phyloP scores from a whole-genome alignment of 805 yeast genomes.

The Ogataea corticis region DNA sequence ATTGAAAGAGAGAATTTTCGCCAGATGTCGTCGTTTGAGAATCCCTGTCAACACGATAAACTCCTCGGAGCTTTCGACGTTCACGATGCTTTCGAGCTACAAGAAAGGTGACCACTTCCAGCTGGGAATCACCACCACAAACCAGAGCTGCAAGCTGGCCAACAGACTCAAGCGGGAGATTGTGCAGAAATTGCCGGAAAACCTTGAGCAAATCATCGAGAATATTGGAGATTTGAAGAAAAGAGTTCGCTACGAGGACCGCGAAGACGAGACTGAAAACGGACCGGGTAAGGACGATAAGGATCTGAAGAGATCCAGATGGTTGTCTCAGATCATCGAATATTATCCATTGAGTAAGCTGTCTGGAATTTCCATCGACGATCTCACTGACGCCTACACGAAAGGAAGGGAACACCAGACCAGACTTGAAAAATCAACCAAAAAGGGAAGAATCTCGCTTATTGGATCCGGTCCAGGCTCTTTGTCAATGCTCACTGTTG shows the following conservation, averaged over 20 bases:
- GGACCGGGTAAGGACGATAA: conserved; percentile 41
- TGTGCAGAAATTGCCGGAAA: conserved; percentile 60
- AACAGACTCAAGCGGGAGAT: conserved; percentile 76
- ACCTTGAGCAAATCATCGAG: conserved; percentile 67
- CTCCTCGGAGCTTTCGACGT: conserved; percentile 68
- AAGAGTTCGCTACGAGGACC: conserved; percentile 55
- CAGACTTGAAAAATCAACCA: neutral
- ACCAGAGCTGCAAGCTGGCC: conserved; percentile 88
- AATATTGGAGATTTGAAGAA: conserved; percentile 68
- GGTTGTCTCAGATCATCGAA: conserved; percentile 89
- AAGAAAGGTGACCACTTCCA: conserved; percentile 67
- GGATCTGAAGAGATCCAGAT: conserved; percentile 65
- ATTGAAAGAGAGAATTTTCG: conserved; percentile 43
- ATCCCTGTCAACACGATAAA: conserved; percentile 85
- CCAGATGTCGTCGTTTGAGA: conserved; percentile 57
- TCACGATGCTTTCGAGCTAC: conserved; percentile 72
- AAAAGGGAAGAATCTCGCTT: conserved; percentile 65
- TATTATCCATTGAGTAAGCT: conserved; percentile 77
- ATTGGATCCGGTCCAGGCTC: conserved; percentile 97
- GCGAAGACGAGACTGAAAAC: conserved; percentile 25
- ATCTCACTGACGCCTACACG: conserved; percentile 41
- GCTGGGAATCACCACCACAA: conserved; percentile 80
- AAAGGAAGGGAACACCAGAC: neutral
- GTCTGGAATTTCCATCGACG: conserved; percentile 58
- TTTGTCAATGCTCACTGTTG: conserved; percentile 75